Percentiles rank a stretch among this genome's conserved stretches.
phyloP scores from a whole-genome alignment of 129 eudicot species.

The Saussurea involucrata region DNA sequence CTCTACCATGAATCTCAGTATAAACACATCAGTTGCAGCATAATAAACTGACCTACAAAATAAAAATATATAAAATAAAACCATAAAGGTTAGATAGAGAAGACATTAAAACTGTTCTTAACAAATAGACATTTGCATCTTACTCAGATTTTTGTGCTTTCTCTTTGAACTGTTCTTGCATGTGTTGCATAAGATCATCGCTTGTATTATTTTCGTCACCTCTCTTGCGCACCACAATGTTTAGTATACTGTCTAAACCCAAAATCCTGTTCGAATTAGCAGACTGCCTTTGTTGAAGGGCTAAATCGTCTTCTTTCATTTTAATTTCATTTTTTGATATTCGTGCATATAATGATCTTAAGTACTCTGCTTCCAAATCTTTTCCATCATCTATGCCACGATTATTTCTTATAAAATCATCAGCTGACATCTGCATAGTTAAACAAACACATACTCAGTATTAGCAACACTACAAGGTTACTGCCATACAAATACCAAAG shows the following conservation, averaged over 20 bases:
- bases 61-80: constrained; percentile 21
- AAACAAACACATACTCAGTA: neutral
- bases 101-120: neutral
- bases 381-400: constrained; percentile 99
- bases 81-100: neutral
- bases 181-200: constrained; percentile 90
- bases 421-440: constrained; percentile 84
- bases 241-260: constrained; percentile 85
- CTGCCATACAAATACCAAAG: neutral
- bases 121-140: constrained; percentile 29
- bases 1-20: constrained; percentile 93
- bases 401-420: constrained; percentile 94
- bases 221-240: constrained; percentile 85
- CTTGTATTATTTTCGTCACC: constrained; percentile 76
- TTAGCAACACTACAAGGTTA: constrained; percentile 15
- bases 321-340: constrained; percentile 93
- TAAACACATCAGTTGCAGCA: constrained; percentile 95
- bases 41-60: constrained; percentile 91
- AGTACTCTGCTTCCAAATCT: constrained; percentile 83
- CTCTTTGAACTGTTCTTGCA: constrained; percentile 98
- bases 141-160: constrained; percentile 99
- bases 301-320: constrained; percentile 87
- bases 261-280: constrained; percentile 76
- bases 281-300: constrained; percentile 80
- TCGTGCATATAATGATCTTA: constrained; percentile 80